A percentile compares a stretch with the other conserved stretches of the same genome.
Evolutionary conservation across 495 filamentous ascomycete genomes (phyloP).

Genomic region (Penicillium bialowiezense): DNA sequence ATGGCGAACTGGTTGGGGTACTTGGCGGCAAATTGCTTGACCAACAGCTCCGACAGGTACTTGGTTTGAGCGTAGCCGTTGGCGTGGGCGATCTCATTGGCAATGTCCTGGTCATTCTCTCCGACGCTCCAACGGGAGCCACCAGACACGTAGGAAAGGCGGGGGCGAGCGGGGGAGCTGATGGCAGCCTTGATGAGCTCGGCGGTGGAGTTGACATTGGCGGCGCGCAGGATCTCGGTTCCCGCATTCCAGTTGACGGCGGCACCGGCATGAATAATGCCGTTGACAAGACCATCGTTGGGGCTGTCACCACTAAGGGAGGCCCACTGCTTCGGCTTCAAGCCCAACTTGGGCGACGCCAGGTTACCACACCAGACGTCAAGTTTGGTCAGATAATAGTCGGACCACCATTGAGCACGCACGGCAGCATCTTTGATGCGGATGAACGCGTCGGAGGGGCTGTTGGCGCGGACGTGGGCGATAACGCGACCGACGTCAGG

Average conservation of each 20-base stretch:
- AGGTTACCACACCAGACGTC: constrained; percentile 56
- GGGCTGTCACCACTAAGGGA: constrained; percentile 46
- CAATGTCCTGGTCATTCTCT: constrained; percentile 12
- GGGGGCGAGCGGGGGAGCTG: constrained; percentile 1
- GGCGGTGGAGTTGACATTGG: constrained; percentile 43
- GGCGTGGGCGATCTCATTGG: constrained; percentile 7
- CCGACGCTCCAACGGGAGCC: constrained; percentile 10
- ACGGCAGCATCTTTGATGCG: constrained; percentile 46
- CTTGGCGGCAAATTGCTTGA: constrained; percentile 16
- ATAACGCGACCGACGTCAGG: constrained; percentile 53
- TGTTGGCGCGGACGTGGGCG: constrained; percentile 64
- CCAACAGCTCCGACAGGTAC: constrained; percentile 27
- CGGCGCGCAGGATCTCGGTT: constrained; percentile 30
- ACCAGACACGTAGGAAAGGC: constrained; percentile 29
- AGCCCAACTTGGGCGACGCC: constrained; percentile 57
- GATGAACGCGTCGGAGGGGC: constrained; percentile 43
- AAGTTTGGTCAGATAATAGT: constrained; percentile 13
- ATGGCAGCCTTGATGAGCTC: constrained; percentile 27
- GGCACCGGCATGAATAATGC: constrained; percentile 81
- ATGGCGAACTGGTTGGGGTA: constrained; percentile 15
- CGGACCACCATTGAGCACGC: constrained; percentile 23
- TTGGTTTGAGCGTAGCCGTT: constrained; percentile 36
- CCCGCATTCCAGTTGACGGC: constrained; percentile 39
- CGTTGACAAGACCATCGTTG: constrained; percentile 50
- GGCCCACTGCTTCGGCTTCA: constrained; percentile 31